Base-by-base conservation (phyloP, 805 yeast genomes). In the Soucietia sequanensis region DNA sequence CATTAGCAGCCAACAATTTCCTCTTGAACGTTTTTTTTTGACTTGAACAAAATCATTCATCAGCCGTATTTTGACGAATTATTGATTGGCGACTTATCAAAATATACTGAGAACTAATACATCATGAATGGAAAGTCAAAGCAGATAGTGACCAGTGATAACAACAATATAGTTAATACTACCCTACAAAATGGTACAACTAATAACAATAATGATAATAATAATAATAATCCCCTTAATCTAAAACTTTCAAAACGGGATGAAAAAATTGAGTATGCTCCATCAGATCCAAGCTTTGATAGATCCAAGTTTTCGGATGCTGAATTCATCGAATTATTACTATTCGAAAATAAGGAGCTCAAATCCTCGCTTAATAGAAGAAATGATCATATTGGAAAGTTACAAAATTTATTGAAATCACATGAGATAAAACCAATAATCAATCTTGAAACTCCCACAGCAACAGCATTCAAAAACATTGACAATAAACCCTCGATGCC, bases 211-310 rank as follows among this genome's bases (percentile, higher is more conserved):
- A n/a, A n/a, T n/a, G n/a, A n/a, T n/a, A n/a, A n/a, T n/a, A n/a
- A n/a, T n/a, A n/a, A n/a, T n/a, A n/a, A n/a, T n/a, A n/a, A n/a
- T n/a, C 23, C 23, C 9, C 10, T 21, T 7, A 21, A 21, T 21
- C 10, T 21, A 21, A 21, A 10, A 21, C 7, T 21, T 8, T 8
- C 7, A 8, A 15, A 25, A 26, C n/a, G n/a, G n/a, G n/a, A n/a
- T n/a, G n/a, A n/a, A n/a, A n/a, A n/a, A n/a, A n/a, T n/a, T n/a
- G 39, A 35, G 23, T 23, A 44, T 11, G 40, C 56, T 5, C 71
- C 72, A 3, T 63, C 69, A 4, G 55, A 65, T 38, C 62, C 66
- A 3, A 40, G 42, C 14, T 66, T 66, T 34, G 65, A 67, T 39
- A 41, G 69, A 26, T 47, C 56, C 10, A 24, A 35, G 7, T 40